Evolutionary conservation across 2,329 filamentous ascomycete species (phyloP), one percentile per base, ranked within the genome.

Genomic region (Orbilia quercus): DNA sequence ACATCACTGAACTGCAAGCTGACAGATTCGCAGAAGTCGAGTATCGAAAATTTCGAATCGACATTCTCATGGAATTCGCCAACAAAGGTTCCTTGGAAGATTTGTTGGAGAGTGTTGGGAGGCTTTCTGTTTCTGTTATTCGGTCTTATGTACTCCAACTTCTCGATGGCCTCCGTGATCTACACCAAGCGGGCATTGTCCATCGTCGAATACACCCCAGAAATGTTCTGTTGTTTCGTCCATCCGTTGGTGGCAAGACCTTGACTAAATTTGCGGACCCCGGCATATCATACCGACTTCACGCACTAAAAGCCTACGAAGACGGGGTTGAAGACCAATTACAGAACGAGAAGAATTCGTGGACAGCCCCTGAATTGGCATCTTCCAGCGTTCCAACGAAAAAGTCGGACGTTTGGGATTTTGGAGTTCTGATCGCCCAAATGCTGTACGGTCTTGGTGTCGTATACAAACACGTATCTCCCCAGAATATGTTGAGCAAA

Each of bases 361-460:
- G 67, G 67, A 11, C 42, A 23, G 67, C 67, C 14, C 67, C 67
- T 28, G 67, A 72, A 23, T 20, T 72, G 18, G n/a, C 40, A 14
- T 22, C 59, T 20, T 72, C 67, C 1, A 72, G 28, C 14, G 31
- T 59, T 16, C 84, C 89, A 81, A 88, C 86, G 1, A 86, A 86
- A 77, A 96, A 96, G 80, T 91, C 92, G 0, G 95, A 98, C 79
- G 87, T 98, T 7, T 99, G 95, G 95, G 91, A 97, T 76, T 88
- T 99, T 77, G 95, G 95, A 2, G 87, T 97, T 28, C 86, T 97
- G 3, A 91, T 97, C 77, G 81, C 96, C 40, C 94, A 99, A 80
- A 97, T 98, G 92, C 86, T 95, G 2, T 94, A 97, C 79, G 95
- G 95, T 1, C 84, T 92, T 34, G 88, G 92, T 76, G 86, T 92